Percentiles rank a stretch among this genome's conserved stretches.
phyloP scores from a whole-genome alignment of 1,284 basidiomycete species.

The Blastosporella zonata region DNA sequence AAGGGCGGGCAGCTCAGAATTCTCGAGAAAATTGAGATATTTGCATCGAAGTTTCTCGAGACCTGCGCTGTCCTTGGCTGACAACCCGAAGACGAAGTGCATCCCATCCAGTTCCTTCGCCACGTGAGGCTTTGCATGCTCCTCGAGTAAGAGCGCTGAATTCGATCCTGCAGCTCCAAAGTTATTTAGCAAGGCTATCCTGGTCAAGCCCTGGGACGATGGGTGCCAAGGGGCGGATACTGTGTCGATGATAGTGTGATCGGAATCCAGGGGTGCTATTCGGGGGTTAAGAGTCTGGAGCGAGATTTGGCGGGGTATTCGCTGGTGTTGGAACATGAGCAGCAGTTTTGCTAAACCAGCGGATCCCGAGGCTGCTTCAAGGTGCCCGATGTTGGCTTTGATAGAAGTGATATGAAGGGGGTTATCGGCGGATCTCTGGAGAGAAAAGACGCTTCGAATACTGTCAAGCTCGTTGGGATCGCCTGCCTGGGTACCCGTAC shows the following conservation, averaged over 20 bases:
- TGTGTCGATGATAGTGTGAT: slow-evolving; percentile 51
- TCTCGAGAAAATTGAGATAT: slow-evolving; percentile 45
- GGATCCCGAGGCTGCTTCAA: slow-evolving; percentile 72
- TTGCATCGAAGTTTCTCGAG: slow-evolving; percentile 44
- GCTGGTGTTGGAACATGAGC: slow-evolving; percentile 57
- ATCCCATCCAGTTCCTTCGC: neutral
- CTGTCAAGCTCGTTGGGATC: slow-evolving; percentile 64
- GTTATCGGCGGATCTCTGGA: slow-evolving; percentile 38
- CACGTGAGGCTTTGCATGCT: slow-evolving; percentile 24
- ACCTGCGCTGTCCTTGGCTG: slow-evolving; percentile 50
- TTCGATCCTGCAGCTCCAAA: slow-evolving; percentile 77
- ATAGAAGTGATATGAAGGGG: slow-evolving; percentile 64
- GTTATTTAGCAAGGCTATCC: slow-evolving; percentile 65
- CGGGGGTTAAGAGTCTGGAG: slow-evolving; percentile 53
- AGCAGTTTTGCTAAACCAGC: slow-evolving; percentile 68
- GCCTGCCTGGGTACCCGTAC: slow-evolving; percentile 68
- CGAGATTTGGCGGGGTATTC: slow-evolving; percentile 61
- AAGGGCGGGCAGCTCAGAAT: slow-evolving; percentile 29
- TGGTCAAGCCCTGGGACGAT: slow-evolving; percentile 29
- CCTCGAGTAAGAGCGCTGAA: slow-evolving; percentile 58
- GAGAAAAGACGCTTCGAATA: slow-evolving; percentile 54
- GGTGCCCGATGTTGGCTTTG: slow-evolving; percentile 71
- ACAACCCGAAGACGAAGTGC: slow-evolving; percentile 51
- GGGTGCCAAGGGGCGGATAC: slow-evolving; percentile 40
- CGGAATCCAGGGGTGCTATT: slow-evolving; percentile 45